Evolutionary conservation across 2,329 filamentous ascomycete genomes (phyloP), one percentile per base, ranked within the genome.

Genomic region (Trichoderma harzianum): DNA sequence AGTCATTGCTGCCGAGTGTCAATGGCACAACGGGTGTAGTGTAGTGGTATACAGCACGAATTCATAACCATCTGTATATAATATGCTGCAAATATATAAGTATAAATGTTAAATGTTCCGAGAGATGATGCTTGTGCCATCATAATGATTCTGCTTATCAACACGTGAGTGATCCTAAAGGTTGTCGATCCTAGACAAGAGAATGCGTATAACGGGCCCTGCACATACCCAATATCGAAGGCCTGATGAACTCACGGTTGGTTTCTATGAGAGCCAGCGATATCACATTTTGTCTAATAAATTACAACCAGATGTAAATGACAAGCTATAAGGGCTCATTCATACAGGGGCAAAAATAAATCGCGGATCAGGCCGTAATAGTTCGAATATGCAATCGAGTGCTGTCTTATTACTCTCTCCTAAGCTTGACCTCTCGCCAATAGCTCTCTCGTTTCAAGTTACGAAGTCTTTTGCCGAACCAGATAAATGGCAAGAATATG

Each of bases 401-500:
- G 10, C 10, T 11, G 5, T 21, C 8, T 61, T 30, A 6, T 30
- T 69, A 63, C 6, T 63, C 43, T 11, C 8, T 16, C 7, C 61
- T 63, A 6, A 60, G 61, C 66, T 70, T 74, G 3, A 74, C 73
- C 47, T 76, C 73, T 8, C 39, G 69, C 75, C 74, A 76, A 55
- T 76, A 76, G 21, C 60, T 71, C 63, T 74, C 72, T 5, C 71
- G 65, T 39, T 76, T 76, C 6, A 68, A 6, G 6, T 43, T 36
- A 14, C 79, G 74, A 8, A 79, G 65, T 3, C 26, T 47, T 73
- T 81, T 81, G 1, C 87, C 87, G 72, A 79, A 88, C 74, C 81
- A 84, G 12, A 88, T 82, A 74, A 88, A 83, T 1, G 83, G 60
- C 12, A 87, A 77, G 75, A 83, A 81, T 16, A 80, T 82, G 34